These are phyloP conservation scores for Gyromitra esculenta DNA, from an alignment of 2,329 filamentous ascomycete species.

Conservation along the genomic window DNA sequence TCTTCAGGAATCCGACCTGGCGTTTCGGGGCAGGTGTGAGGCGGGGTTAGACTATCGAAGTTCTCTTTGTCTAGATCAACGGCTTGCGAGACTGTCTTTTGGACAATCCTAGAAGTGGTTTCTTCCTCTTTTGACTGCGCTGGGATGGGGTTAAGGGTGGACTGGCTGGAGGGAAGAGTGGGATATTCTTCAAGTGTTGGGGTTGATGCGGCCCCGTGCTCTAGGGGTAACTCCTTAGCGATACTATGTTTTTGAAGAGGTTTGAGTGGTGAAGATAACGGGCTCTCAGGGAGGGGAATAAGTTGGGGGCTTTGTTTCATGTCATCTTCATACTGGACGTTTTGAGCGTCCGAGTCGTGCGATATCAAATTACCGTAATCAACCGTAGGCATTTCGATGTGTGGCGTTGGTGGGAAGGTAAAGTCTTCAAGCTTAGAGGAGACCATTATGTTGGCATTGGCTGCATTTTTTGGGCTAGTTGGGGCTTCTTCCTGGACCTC, in stretches of 20 bases:
- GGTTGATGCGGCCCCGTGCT: neutral
- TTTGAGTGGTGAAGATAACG: neutral
- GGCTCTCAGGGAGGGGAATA: neutral
- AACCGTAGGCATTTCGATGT: neutral
- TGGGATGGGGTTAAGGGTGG: neutral
- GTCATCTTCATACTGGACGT: neutral
- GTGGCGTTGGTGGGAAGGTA: neutral
- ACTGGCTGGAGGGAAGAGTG: neutral
- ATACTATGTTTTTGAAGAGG: neutral
- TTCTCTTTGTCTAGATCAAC: neutral
- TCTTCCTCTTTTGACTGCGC: neutral
- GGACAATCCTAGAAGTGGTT: neutral
- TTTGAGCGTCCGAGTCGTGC: neutral
- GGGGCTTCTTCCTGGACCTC: neutral
- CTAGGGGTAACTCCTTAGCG: neutral
- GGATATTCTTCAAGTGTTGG: neutral
- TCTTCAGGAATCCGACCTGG: constrained; percentile 2
- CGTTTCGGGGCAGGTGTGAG: neutral
- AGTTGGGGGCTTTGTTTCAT: neutral
- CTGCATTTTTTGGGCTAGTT: neutral
- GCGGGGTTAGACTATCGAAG: neutral
- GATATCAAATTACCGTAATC: neutral
- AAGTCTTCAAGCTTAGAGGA: neutral
- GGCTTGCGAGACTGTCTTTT: neutral
- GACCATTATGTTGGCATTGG: neutral